phyloP scores from a whole-genome alignment of 2,329 filamentous ascomycete species.

The Penicillium sp. region DNA sequence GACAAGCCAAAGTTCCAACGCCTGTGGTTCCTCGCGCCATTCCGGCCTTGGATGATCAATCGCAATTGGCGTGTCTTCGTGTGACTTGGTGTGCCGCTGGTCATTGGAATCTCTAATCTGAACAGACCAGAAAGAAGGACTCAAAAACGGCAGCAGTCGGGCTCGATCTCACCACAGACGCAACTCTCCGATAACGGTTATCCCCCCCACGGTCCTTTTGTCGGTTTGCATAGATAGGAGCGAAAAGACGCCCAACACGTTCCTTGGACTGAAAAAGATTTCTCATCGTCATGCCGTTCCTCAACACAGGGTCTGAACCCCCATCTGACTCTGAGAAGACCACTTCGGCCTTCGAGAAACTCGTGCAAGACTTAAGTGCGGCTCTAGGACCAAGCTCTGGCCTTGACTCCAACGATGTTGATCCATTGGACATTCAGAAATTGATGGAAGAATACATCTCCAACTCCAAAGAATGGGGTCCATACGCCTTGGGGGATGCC shows the following conservation, averaged over 20 bases:
- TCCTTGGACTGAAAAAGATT: not conserved
- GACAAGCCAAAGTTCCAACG: not conserved
- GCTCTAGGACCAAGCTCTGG: slow-evolving; percentile 78
- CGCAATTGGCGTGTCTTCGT: not conserved
- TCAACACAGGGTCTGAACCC: slow-evolving; percentile 22
- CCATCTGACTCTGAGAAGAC: slow-evolving; percentile 9
- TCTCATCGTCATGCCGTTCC: slow-evolving; percentile 32
- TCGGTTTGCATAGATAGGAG: not conserved
- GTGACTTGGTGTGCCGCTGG: not conserved
- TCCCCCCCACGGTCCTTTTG: not conserved
- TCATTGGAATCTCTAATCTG: not conserved
- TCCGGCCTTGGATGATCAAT: slow-evolving; percentile 7
- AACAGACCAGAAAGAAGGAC: not conserved
- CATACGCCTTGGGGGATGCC: slow-evolving; percentile 70
- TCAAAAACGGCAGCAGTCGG: not conserved
- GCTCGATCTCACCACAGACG: not conserved
- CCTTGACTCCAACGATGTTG: slow-evolving; percentile 75
- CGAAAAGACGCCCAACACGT: not conserved
- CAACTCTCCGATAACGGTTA: slow-evolving; percentile 11
- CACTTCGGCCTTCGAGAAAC: slow-evolving; percentile 57
- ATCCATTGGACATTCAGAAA: slow-evolving; percentile 66
- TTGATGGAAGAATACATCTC: slow-evolving; percentile 75
- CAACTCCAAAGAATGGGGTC: slow-evolving; percentile 65
- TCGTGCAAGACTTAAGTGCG: slow-evolving; percentile 70
- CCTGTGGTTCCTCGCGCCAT: slow-evolving; percentile 2